A percentile compares a stretch with the other conserved stretches of the same genome.
These are phyloP conservation scores for Chrysoporthe cubensis DNA, from an alignment of 2,329 filamentous ascomycete species.

Conservation along the genomic window DNA sequence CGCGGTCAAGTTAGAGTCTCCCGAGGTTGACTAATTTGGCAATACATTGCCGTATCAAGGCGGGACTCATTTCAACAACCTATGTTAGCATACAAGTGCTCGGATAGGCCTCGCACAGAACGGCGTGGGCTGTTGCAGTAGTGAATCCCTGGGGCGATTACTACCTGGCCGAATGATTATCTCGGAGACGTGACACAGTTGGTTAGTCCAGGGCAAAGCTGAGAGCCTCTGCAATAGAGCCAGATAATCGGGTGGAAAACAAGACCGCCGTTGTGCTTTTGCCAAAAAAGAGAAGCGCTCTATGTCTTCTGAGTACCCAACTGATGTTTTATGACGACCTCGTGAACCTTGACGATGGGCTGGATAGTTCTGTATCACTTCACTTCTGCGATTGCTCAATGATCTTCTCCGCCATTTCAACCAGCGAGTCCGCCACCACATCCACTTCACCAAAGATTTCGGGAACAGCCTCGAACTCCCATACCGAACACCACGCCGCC, in stretches of 20 bases:
- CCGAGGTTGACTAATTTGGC: constrained; percentile 20
- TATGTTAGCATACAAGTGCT: no score
- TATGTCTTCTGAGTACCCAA: not conserved
- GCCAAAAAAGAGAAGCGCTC: not conserved
- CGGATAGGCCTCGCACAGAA: not conserved
- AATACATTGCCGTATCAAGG: not conserved
- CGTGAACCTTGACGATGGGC: not conserved
- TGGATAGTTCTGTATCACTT: not conserved
- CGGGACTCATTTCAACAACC: not conserved
- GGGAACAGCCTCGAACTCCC: constrained; percentile 53
- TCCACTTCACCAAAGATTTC: constrained; percentile 58
- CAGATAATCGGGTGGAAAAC: not conserved
- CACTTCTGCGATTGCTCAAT: constrained; percentile 33
- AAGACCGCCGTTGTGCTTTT: not conserved
- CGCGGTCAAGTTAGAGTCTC: constrained; percentile 21
- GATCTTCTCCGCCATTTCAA: constrained; percentile 51
- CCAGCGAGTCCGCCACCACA: constrained; percentile 50
- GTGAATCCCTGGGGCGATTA: not conserved
- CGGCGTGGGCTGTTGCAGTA: not conserved
- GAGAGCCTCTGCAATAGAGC: no score
- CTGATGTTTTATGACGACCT: not conserved
- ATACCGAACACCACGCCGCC: constrained; percentile 57
- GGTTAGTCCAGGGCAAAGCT: no score
- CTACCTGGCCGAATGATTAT: not conserved
- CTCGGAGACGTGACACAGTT: no score